Conservation (phyloP, 2,329 filamentous ascomycete genomes). For the Talaromyces sp. region DNA sequence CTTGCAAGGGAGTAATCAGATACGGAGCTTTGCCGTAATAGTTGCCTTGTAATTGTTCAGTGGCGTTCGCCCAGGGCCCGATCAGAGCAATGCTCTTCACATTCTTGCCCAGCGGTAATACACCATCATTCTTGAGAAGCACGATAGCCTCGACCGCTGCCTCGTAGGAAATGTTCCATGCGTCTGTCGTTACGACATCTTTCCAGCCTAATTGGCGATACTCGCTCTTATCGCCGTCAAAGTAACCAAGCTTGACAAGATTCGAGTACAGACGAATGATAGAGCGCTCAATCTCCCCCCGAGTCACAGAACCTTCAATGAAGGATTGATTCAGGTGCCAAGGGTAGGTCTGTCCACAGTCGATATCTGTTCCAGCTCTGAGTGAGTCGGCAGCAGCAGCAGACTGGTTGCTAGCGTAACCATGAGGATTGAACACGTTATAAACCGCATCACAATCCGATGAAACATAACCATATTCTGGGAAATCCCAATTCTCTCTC, state of each 20-base stretch:
- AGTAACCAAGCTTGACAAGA: constrained; percentile 52
- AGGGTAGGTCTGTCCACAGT: constrained; percentile 52
- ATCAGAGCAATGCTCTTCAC: constrained; percentile 51
- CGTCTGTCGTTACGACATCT: constrained; percentile 54
- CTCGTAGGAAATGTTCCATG: constrained; percentile 54
- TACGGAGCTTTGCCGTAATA: constrained; percentile 58
- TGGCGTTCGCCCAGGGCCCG: constrained; percentile 58
- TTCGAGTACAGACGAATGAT: constrained; percentile 49
- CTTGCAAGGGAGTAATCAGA: constrained; percentile 52
- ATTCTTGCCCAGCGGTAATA: constrained; percentile 43
- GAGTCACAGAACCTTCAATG: constrained; percentile 43
- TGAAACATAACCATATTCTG: constrained; percentile 55
- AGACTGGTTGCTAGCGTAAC: constrained; percentile 43
- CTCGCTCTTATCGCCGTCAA: constrained; percentile 43
- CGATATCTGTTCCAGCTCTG: constrained; percentile 52
- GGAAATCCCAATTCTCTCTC: constrained; percentile 64
- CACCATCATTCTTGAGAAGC: constrained; percentile 52
- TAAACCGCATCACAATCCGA: constrained; percentile 63
- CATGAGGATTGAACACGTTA: constrained; percentile 57
- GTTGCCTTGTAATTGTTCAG: constrained; percentile 57
- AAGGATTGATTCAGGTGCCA: constrained; percentile 44
- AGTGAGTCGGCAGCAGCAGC: constrained; percentile 49
- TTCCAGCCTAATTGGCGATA: constrained; percentile 54
- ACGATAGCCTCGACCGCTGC: constrained; percentile 49
- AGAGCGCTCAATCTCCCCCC: constrained; percentile 46